Conservation (phyloP, 257 asterid genomes). For the Marsdenia floribunda region DNA sequence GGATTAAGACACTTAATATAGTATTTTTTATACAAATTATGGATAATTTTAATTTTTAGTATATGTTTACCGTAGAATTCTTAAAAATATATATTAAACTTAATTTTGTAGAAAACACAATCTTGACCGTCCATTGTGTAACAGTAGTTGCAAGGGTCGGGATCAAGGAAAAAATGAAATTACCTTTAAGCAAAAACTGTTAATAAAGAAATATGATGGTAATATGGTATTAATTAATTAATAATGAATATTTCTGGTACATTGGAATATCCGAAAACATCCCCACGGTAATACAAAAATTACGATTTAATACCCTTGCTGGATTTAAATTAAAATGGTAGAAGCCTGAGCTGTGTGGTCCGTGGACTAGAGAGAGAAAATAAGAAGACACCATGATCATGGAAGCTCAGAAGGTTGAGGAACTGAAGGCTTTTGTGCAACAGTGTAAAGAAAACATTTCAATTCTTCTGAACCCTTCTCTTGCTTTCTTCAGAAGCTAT, state of each 20-base stretch:
- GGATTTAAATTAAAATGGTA: background rate
- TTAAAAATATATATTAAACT: too few relatives aligned
- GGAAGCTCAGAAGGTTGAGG: slow-evolving; percentile 42
- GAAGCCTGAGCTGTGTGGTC: background rate
- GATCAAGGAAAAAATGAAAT: too few relatives aligned
- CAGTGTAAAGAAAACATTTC: slow-evolving; percentile 47
- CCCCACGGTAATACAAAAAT: background rate
- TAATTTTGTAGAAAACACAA: too few relatives aligned
- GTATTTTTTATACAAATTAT: too few relatives aligned
- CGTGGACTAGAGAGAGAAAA: background rate
- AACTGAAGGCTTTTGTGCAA: slow-evolving; percentile 42
- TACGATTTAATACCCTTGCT: background rate
- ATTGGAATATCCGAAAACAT: background rate
- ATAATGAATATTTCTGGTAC: background rate
- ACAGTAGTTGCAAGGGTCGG: too few relatives aligned
- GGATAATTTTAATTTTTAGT: too few relatives aligned
- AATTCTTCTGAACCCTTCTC: slow-evolving; percentile 36
- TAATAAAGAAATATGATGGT: too few relatives aligned
- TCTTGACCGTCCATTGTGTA: too few relatives aligned
- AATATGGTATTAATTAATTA: too few relatives aligned
- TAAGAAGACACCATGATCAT: slow-evolving; percentile 15
- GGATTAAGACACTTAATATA: too few relatives aligned
- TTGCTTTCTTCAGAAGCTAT: slow-evolving; percentile 53
- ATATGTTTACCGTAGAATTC: too few relatives aligned
- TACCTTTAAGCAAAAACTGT: too few relatives aligned